A percentile compares a stretch with the other conserved stretches of the same genome.
These are phyloP conservation scores for Circinella umbellata DNA, from an alignment of 371 early-diverging fungal species.

Conservation along the genomic window DNA sequence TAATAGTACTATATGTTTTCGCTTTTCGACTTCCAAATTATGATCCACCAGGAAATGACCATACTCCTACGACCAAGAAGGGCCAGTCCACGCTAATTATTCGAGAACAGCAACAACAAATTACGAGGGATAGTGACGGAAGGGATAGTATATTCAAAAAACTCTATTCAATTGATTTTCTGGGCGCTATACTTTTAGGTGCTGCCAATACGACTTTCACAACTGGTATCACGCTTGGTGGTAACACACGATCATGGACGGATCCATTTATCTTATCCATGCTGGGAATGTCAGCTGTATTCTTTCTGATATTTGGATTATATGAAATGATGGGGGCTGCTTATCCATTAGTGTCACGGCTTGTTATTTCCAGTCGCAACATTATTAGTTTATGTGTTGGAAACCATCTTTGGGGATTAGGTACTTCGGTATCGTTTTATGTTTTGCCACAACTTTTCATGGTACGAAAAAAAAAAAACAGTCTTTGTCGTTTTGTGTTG, in stretches of 20 bases:
- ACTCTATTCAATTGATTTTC: constrained; percentile 53
- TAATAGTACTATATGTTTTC: constrained; percentile 9
- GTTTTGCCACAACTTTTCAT: constrained; percentile 46
- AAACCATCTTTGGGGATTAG: constrained; percentile 38
- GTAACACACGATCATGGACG: constrained; percentile 62
- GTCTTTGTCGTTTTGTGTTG: too few relatives aligned
- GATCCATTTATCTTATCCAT: constrained; percentile 59
- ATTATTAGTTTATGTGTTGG: constrained; percentile 30
- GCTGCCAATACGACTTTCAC: constrained; percentile 34
- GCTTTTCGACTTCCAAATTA: constrained; percentile 33
- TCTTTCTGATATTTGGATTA: constrained; percentile 54
- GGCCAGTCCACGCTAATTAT: background rate
- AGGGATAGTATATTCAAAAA: constrained; percentile 19
- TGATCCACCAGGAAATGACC: background rate
- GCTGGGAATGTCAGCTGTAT: constrained; percentile 43
- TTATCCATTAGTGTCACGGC: constrained; percentile 64
- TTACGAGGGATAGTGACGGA: too few relatives aligned
- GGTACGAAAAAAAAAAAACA: constrained; percentile 19
- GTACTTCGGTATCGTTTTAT: constrained; percentile 32
- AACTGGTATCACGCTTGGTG: constrained; percentile 64
- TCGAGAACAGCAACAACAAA: background rate
- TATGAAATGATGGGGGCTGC: constrained; percentile 63
- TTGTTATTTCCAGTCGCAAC: constrained; percentile 36
- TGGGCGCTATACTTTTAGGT: constrained; percentile 54
- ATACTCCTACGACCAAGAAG: background rate